Percentiles rank a stretch among this genome's conserved stretches.
These are phyloP conservation scores for Linum lewisii DNA, from an alignment of 345 rosid genomes.

Conservation along the genomic window DNA sequence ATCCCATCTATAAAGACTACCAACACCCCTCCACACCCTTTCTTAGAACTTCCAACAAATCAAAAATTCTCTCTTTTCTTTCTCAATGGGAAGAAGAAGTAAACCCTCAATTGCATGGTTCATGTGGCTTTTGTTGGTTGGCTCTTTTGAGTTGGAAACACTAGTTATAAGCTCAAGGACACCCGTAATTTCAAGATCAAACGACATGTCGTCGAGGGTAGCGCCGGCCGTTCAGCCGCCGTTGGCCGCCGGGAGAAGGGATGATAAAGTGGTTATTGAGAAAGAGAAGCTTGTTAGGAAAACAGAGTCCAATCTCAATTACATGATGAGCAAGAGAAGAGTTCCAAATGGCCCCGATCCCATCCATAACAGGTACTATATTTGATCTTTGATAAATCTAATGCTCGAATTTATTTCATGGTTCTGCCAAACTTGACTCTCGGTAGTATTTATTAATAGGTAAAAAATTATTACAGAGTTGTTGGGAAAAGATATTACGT, in stretches of 20 bases:
- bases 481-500: too few relatives aligned
- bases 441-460: too few relatives aligned
- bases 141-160: slow-evolving; percentile 9
- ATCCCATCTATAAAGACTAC: neutral
- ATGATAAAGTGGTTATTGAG: slow-evolving; percentile 12
- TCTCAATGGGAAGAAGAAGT: slow-evolving; percentile 10
- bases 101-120: slow-evolving; percentile 21
- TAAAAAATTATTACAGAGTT: too few relatives aligned
- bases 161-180: neutral
- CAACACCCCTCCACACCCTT: neutral
- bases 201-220: slow-evolving; percentile 4
- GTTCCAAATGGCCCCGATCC: slow-evolving; percentile 97
- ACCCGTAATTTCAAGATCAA: slow-evolving; percentile 11
- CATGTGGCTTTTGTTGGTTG: slow-evolving; percentile 29
- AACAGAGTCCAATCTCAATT: slow-evolving; percentile 37
- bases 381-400: neutral
- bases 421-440: too few relatives aligned
- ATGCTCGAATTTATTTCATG: too few relatives aligned
- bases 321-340: slow-evolving; percentile 59
- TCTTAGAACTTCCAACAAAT: neutral
- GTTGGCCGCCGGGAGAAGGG: slow-evolving; percentile 1
- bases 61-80: slow-evolving; percentile 18
- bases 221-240: neutral
- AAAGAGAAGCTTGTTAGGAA: slow-evolving; percentile 19
- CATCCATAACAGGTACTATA: slow-evolving; percentile 77